phyloP scores from a whole-genome alignment of 2,329 filamentous ascomycete genomes.

The Clonostachys sp. region DNA sequence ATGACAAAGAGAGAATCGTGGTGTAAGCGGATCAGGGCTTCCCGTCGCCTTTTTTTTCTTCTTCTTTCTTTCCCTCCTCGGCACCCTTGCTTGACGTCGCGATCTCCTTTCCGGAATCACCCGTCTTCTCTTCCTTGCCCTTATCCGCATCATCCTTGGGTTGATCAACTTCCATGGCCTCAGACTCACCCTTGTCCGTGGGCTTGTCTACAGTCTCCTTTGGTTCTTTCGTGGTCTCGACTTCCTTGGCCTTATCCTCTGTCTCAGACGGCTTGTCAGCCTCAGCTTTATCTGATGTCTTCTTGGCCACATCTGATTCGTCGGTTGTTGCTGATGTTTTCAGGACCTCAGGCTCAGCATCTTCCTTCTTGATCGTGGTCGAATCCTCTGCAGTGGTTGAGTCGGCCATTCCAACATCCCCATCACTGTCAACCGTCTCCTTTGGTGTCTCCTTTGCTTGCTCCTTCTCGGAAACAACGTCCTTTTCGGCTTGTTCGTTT shows the following conservation, averaged over 20 bases:
- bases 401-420: conserved; percentile 47
- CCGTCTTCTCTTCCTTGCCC: conserved; percentile 3
- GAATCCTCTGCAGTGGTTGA: conserved; percentile 19
- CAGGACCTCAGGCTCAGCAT: conserved; percentile 23
- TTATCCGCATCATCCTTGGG: conserved; percentile 3
- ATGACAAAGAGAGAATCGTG: too few species aligned
- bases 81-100: too few species aligned
- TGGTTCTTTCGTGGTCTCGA: not conserved
- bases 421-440: conserved; percentile 36
- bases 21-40: too few species aligned
- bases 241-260: conserved; percentile 1
- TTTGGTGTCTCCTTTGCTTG: conserved; percentile 9
- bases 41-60: too few species aligned
- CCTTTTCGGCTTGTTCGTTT: conserved; percentile 16
- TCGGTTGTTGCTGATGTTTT: conserved; percentile 21
- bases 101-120: not conserved
- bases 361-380: conserved; percentile 33
- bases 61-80: too few species aligned
- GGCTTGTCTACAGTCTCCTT: too few species aligned
- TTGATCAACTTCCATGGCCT: conserved; percentile 6
- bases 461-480: conserved; percentile 2
- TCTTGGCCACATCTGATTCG: conserved; percentile 13
- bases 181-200: not conserved
- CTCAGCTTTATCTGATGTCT: conserved; percentile 1
- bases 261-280: conserved; percentile 7